Conservation (phyloP, 1,284 basidiomycete genomes). For the Meira miltonrushii region DNA sequence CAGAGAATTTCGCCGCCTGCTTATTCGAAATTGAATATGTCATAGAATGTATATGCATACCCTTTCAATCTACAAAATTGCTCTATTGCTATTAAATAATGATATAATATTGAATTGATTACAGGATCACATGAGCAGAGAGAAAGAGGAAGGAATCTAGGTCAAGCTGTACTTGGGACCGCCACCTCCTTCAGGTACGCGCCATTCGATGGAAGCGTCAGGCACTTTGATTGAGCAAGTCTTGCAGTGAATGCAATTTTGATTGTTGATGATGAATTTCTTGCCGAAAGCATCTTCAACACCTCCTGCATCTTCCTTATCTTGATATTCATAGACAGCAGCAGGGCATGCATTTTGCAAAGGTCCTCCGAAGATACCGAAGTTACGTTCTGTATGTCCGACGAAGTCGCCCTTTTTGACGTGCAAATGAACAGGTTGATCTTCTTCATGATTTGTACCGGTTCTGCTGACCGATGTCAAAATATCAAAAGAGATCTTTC, state of each 20-base stretch:
- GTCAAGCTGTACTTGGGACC: conserved; percentile 50
- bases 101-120: too few relatives aligned
- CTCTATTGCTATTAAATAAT: too few relatives aligned
- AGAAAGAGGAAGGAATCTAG: conserved; percentile 7
- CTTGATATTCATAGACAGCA: conserved; percentile 93
- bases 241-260: conserved; percentile 52
- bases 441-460: conserved; percentile 93
- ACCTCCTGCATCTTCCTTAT: conserved; percentile 59
- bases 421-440: conserved; percentile 82
- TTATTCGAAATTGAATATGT: conserved; percentile 68
- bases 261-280: conserved; percentile 80
- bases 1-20: conserved; percentile 84
- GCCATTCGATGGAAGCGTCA: conserved; percentile 48
- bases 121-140: too few relatives aligned
- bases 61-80: too few relatives aligned
- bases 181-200: conserved; percentile 49
- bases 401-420: conserved; percentile 58
- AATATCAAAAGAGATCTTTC: conserved; percentile 88
- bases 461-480: conserved; percentile 85
- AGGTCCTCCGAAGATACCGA: conserved; percentile 70
- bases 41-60: conserved; percentile 17
- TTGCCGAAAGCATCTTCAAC: conserved; percentile 64
- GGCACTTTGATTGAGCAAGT: conserved; percentile 50
- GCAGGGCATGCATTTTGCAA: conserved; percentile 88
- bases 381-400: conserved; percentile 66